These are phyloP conservation scores for Boletellus deceptivus DNA, from an alignment of 1,284 basidiomycete genomes.

Conservation along the genomic window DNA sequence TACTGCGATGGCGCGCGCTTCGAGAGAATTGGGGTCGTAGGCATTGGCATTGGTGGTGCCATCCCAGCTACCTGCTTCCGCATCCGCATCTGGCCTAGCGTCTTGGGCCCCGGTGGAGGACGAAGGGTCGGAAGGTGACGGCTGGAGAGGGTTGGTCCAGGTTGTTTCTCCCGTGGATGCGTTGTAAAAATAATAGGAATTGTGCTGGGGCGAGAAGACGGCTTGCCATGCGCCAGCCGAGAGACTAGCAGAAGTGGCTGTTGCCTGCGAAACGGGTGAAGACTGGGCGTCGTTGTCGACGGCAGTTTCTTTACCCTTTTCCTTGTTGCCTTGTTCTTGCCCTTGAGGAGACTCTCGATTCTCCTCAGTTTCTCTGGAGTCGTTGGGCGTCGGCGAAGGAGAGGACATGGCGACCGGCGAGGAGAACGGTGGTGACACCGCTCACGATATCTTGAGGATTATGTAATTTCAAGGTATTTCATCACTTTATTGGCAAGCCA, in stretches of 20 bases:
- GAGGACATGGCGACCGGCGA: conserved; percentile 11
- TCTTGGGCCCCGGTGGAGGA: conserved; percentile 13
- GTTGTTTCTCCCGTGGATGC: conserved; percentile 77
- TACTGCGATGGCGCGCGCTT: conserved; percentile 64
- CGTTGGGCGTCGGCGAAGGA: background rate
- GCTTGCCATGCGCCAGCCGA: conserved; percentile 71
- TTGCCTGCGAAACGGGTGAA: conserved; percentile 9
- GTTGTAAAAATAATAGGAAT: conserved; percentile 90
- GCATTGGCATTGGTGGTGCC: conserved; percentile 10
- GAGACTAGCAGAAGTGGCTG: conserved; percentile 18
- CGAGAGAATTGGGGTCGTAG: conserved; percentile 43
- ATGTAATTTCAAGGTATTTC: background rate
- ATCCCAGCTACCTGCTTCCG: background rate
- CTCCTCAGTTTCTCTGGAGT: conserved; percentile 2
- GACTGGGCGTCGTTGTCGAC: background rate
- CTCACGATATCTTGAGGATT: background rate
- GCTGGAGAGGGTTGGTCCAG: conserved; percentile 80
- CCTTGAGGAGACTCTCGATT: conserved; percentile 2
- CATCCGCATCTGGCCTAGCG: background rate
- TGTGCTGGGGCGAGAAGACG: conserved; percentile 77
- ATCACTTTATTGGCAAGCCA: too few species aligned
- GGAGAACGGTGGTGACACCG: background rate
- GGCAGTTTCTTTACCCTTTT: conserved; percentile 4
- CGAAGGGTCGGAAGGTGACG: conserved; percentile 27
- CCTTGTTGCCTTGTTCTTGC: background rate